Conservation (phyloP, 2,329 filamentous ascomycete species). For the Madurella mycetomatis region DNA sequence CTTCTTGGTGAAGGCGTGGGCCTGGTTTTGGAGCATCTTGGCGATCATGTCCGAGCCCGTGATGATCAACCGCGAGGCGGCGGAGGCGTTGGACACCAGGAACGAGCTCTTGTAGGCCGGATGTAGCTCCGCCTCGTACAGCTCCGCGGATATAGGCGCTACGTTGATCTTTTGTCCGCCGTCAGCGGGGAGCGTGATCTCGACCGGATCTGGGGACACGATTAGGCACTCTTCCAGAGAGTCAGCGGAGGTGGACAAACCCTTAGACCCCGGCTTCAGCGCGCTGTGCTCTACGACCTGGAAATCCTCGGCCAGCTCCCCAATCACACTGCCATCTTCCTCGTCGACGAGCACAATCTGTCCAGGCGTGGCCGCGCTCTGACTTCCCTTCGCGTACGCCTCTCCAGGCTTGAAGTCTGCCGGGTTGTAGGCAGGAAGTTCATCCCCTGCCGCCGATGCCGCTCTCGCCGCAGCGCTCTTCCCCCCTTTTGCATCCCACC, state of each 20-base stretch:
- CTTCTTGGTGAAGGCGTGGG: constrained; percentile 74
- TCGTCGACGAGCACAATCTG: constrained; percentile 93
- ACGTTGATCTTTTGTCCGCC: constrained; percentile 62
- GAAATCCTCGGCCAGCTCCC: constrained; percentile 80
- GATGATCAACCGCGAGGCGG: constrained; percentile 86
- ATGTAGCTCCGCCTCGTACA: constrained; percentile 73
- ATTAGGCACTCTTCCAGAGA: constrained; percentile 7
- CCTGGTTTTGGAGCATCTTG: constrained; percentile 70
- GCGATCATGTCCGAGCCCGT: constrained; percentile 78
- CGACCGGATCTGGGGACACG: constrained; percentile 64
- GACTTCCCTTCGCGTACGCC: constrained; percentile 64
- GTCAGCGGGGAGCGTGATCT: constrained; percentile 68
- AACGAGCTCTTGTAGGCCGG: constrained; percentile 88
- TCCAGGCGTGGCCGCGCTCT: constrained; percentile 56
- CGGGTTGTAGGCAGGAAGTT: constrained; percentile 70
- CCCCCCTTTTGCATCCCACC: constrained; percentile 23
- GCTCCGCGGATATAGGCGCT: constrained; percentile 62
- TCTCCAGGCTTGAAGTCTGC: constrained; percentile 74
- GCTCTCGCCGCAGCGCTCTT: constrained; percentile 25
- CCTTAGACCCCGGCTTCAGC: constrained; percentile 84
- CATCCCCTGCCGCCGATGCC: constrained; percentile 32
- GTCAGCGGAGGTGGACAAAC: constrained; percentile 46
- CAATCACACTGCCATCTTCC: constrained; percentile 91
- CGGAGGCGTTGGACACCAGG: constrained; percentile 80
- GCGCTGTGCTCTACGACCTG: constrained; percentile 71